These are phyloP conservation scores for Trichoderma cornu-damae DNA, from an alignment of 2,329 filamentous ascomycete genomes.

Conservation along the genomic window DNA sequence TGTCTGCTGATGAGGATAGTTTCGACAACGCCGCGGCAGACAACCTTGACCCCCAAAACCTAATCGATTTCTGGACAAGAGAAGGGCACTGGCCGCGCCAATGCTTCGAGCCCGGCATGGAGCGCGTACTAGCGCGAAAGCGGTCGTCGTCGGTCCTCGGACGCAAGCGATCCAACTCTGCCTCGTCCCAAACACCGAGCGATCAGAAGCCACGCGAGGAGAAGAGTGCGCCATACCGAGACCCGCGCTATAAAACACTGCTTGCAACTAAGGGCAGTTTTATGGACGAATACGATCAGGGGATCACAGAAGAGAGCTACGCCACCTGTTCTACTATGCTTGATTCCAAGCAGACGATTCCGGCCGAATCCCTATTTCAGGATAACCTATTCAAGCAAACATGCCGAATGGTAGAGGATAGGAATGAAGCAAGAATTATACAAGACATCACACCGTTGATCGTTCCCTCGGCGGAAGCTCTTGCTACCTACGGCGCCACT, in stretches of 20 bases:
- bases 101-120: neutral
- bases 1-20: no score
- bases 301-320: neutral
- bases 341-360: conserved; percentile 28
- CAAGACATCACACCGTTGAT: conserved; percentile 36
- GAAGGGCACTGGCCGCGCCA: neutral
- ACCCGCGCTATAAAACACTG: neutral
- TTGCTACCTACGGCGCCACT: conserved; percentile 28
- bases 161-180: neutral
- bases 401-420: conserved; percentile 30
- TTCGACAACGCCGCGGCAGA: neutral
- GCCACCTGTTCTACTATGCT: conserved; percentile 26
- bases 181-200: neutral
- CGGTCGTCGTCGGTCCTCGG: neutral
- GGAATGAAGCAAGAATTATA: conserved; percentile 35
- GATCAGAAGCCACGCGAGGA: neutral
- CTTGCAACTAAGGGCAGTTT: neutral
- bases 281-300: neutral
- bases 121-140: neutral
- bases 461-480: conserved; percentile 36
- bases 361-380: conserved; percentile 34
- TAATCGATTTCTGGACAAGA: neutral
- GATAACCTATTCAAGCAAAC: conserved; percentile 35
- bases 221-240: neutral
- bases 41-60: neutral